Percentiles rank a stretch among this genome's conserved stretches.
Conservation (phyloP, 2,329 filamentous ascomycete genomes). For the Diaporthe australafricana region DNA sequence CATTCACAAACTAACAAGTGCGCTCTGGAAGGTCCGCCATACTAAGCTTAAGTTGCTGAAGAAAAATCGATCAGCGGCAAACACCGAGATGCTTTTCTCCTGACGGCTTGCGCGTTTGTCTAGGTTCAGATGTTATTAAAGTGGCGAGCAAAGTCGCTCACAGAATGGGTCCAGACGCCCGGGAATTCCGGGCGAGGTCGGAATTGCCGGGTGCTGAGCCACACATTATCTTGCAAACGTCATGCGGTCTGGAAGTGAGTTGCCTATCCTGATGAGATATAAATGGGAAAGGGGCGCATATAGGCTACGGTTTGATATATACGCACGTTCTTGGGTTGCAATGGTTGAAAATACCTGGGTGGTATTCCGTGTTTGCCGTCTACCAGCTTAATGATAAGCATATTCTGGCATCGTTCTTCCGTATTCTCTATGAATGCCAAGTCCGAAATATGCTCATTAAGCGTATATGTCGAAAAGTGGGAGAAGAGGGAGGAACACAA, state of each 20-base stretch:
- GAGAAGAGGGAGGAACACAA: background rate
- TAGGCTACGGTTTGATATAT: background rate
- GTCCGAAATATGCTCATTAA: no score
- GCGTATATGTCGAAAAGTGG: no score
- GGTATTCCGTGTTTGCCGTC: background rate
- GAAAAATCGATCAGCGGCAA: background rate
- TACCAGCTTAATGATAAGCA: background rate
- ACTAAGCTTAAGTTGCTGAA: background rate
- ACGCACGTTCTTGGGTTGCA: background rate
- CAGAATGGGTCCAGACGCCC: background rate
- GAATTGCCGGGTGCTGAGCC: background rate
- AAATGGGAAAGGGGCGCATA: background rate
- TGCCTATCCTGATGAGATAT: background rate
- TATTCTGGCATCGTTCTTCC: background rate
- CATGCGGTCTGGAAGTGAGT: background rate
- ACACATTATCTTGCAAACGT: background rate
- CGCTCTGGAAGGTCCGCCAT: no score
- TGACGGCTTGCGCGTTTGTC: slow-evolving; percentile 1
- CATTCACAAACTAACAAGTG: no score
- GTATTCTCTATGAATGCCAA: no score
- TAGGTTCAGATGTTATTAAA: slow-evolving; percentile 3
- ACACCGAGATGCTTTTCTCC: background rate
- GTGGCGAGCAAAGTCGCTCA: background rate
- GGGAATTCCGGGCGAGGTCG: background rate
- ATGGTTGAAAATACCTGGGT: background rate